phyloP scores from a whole-genome alignment of 306 rosid genomes.

The Pterocarpus macrocarpus region DNA sequence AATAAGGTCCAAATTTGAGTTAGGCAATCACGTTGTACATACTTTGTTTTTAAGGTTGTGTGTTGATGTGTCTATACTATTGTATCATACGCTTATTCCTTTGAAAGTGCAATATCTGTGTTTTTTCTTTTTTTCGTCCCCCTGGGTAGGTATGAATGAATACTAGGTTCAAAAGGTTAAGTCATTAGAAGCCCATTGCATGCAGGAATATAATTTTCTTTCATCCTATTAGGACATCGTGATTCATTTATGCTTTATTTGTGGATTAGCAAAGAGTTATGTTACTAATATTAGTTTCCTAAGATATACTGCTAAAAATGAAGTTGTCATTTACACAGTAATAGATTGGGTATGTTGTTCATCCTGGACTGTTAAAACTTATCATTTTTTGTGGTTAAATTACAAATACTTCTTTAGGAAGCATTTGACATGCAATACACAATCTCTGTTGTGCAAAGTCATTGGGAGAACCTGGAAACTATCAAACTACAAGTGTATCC shows the following conservation, averaged over 20 bases:
- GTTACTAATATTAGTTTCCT: neutral
- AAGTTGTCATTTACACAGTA: too few species aligned
- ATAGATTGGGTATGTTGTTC: too few species aligned
- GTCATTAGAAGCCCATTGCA: neutral
- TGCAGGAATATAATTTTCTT: neutral
- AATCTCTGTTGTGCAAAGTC: too few species aligned
- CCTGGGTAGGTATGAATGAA: neutral
- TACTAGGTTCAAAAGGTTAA: neutral
- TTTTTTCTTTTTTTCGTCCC: neutral
- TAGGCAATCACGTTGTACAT: constrained; percentile 47
- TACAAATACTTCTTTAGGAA: too few species aligned
- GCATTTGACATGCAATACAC: too few species aligned
- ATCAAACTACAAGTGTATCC: too few species aligned
- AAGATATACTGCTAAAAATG: neutral
- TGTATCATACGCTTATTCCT: constrained; percentile 22
- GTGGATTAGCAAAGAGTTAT: neutral
- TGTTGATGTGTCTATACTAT: constrained; percentile 37
- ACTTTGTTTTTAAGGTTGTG: constrained; percentile 31
- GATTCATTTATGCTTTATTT: neutral
- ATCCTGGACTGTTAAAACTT: too few species aligned
- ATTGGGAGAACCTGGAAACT: too few species aligned
- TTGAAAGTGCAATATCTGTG: constrained; percentile 26
- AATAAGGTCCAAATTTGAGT: constrained; percentile 53
- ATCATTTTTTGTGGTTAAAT: too few species aligned
- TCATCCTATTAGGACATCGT: neutral